A percentile compares a stretch with the other conserved stretches of the same genome.
These are phyloP conservation scores for Aspergillus ibericus DNA, from an alignment of 2,329 filamentous ascomycete genomes.

Conservation along the genomic window DNA sequence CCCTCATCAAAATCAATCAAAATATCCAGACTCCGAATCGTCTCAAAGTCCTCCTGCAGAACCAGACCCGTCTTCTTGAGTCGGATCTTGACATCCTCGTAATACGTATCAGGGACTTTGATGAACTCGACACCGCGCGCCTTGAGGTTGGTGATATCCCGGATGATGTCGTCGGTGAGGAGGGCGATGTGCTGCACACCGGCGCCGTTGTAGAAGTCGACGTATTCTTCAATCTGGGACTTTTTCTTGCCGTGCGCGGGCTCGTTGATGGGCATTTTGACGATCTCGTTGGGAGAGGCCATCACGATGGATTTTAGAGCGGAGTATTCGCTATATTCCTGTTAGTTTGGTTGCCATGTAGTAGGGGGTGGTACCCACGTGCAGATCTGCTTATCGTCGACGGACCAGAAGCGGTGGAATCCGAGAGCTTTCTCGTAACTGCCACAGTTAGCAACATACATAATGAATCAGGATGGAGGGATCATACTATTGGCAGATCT, in stretches of 20 bases:
- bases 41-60: conserved; percentile 78
- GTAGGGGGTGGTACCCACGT: conserved; percentile 44
- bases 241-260: conserved; percentile 86
- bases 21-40: conserved; percentile 75
- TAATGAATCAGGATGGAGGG: too few species aligned
- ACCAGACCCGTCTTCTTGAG: conserved; percentile 62
- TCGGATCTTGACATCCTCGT: conserved; percentile 71
- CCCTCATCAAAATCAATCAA: conserved; percentile 93
- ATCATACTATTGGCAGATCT: conserved; percentile 58
- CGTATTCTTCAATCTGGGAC: conserved; percentile 91
- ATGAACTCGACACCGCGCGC: conserved; percentile 94
- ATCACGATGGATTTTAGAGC: conserved; percentile 89
- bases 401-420: conserved; percentile 97
- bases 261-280: conserved; percentile 99
- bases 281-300: conserved; percentile 76
- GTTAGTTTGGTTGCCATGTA: not conserved
- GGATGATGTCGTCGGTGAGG: conserved; percentile 75
- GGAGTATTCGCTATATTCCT: conserved; percentile 66
- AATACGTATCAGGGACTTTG: conserved; percentile 82
- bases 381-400: conserved; percentile 89
- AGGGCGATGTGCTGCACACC: conserved; percentile 95
- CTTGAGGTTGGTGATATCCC: conserved; percentile 72
- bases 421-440: conserved; percentile 85
- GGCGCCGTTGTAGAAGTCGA: conserved; percentile 84
- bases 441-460: not conserved